Evolutionary conservation across 2,329 filamentous ascomycete genomes (phyloP).

Genomic region (Fusarium sp.): DNA sequence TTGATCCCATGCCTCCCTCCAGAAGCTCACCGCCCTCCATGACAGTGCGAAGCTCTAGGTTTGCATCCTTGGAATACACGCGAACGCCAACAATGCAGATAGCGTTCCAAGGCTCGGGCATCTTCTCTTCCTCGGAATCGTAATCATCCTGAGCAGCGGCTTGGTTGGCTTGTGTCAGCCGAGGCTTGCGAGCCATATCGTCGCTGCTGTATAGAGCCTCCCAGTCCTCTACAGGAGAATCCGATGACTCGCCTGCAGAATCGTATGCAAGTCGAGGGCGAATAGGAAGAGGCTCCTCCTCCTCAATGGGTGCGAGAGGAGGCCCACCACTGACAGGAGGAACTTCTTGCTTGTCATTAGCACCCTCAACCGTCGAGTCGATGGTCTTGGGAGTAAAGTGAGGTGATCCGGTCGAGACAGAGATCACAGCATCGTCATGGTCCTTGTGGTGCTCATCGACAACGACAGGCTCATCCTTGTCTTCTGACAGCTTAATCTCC

Average conservation of each 20-base stretch:
- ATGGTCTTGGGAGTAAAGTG: slow-evolving; percentile 49
- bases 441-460: slow-evolving; percentile 30
- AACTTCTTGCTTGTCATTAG: slow-evolving; percentile 50
- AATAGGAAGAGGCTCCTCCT: slow-evolving; percentile 29
- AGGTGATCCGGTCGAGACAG: slow-evolving; percentile 48
- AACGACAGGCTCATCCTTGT: slow-evolving; percentile 23
- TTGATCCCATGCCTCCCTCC: slow-evolving; percentile 67
- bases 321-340: slow-evolving; percentile 44
- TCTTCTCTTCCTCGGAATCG: slow-evolving; percentile 67
- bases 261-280: slow-evolving; percentile 50
- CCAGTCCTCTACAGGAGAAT: slow-evolving; percentile 69
- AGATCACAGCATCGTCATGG: slow-evolving; percentile 41
- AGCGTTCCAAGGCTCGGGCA: slow-evolving; percentile 70
- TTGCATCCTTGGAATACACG: slow-evolving; percentile 69
- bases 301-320: slow-evolving; percentile 36
- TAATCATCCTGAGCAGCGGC: slow-evolving; percentile 53
- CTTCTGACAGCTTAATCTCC: slow-evolving; percentile 16
- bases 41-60: slow-evolving; percentile 64
- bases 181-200: slow-evolving; percentile 65
- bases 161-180: slow-evolving; percentile 52
- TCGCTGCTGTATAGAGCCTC: slow-evolving; percentile 69
- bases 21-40: slow-evolving; percentile 65
- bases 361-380: slow-evolving; percentile 37
- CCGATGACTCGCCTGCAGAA: slow-evolving; percentile 66
- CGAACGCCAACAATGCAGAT: slow-evolving; percentile 70